Evolutionary conservation across 805 yeast species (phyloP).

Genomic region (Naumovozyma dairenensis): DNA sequence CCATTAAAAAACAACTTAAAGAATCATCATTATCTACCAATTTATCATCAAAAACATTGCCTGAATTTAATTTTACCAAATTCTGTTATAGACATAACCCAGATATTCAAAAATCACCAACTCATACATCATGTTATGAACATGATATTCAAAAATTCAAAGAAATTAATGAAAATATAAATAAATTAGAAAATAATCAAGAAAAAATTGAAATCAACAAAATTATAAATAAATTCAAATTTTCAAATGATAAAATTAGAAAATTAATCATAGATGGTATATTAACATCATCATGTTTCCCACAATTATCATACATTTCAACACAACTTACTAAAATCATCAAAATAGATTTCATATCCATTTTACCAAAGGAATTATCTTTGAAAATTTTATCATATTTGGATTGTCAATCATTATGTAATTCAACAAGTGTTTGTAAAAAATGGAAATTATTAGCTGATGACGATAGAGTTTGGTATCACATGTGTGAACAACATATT

Average conservation of each 20-base stretch:
- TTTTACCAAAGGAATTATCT: slow-evolving; percentile 78
- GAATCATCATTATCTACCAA: background rate
- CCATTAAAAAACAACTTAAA: slow-evolving; percentile 1
- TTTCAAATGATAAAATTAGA: slow-evolving; percentile 69
- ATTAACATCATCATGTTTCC: slow-evolving; percentile 85
- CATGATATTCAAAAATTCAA: slow-evolving; percentile 19
- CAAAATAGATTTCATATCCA: slow-evolving; percentile 78
- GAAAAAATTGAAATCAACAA: slow-evolving; percentile 73
- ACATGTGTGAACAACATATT: slow-evolving; percentile 96
- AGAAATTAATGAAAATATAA: slow-evolving; percentile 24
- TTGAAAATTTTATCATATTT: slow-evolving; percentile 77
- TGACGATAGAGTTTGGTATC: slow-evolving; percentile 96
- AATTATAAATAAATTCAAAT: slow-evolving; percentile 66
- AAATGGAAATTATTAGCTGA: slow-evolving; percentile 87
- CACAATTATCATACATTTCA: slow-evolving; percentile 79
- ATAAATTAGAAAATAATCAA: slow-evolving; percentile 41
- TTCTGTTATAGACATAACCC: slow-evolving; percentile 94
- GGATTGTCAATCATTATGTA: slow-evolving; percentile 88
- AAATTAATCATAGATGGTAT: slow-evolving; percentile 73
- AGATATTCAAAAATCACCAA: slow-evolving; percentile 48
- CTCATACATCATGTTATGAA: slow-evolving; percentile 20
- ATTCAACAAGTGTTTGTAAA: slow-evolving; percentile 84
- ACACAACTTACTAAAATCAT: slow-evolving; percentile 71
- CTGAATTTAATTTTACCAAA: slow-evolving; percentile 45
- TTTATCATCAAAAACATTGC: slow-evolving; percentile 8